Base-by-base conservation (phyloP, 106 monocot genomes). In the Iris macrosiphon region DNA sequence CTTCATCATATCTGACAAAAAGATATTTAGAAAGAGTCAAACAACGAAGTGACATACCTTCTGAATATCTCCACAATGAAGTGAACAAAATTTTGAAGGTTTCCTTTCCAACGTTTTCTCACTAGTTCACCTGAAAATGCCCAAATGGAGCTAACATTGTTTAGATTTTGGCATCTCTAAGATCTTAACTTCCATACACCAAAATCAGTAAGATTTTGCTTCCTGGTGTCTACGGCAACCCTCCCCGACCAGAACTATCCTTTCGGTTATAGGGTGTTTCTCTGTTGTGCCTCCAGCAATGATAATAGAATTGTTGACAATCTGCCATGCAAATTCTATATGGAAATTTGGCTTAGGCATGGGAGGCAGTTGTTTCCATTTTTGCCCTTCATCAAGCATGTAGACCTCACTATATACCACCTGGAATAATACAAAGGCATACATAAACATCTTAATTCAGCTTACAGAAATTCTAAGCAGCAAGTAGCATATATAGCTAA, bases 261-360 rank as follows among this genome's bases (percentile, higher is more conserved):
- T 95, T 69, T 82, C 89, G 31, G 95, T 89, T 8, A 82, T 39
- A 13, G 95, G 89, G 49, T 95, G 95, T 43, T 82, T 89, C 62
- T 85, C 79, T 25, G 95, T 89, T 11, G 89, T 89, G 26, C 95
- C 95, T 41, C 89, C 95, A 59, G 62, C 81, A 66, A 95, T 82
- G 41, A 95, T 52, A 40, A 95, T 64, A 3, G 95, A 95, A 64
- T 95, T 85, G 49, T 93, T 93, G 21, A 95, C 79, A 66, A 85
- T 44, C 45, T 74, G 69, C 85, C 85, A 94, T 61, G 94, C 88
- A 74, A 81, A 89, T 73, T 94, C 84, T 41, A 84, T 89, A 68
- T 94, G 94, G 6, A 89, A 96, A 86, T 96, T 74, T 55, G 85
- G 85, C 63, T 89, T 96, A 27, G 95, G 95, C 95, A 96, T 89